phyloP scores from a whole-genome alignment of 1,284 basidiomycete genomes.

The Gomphus bonarii region DNA sequence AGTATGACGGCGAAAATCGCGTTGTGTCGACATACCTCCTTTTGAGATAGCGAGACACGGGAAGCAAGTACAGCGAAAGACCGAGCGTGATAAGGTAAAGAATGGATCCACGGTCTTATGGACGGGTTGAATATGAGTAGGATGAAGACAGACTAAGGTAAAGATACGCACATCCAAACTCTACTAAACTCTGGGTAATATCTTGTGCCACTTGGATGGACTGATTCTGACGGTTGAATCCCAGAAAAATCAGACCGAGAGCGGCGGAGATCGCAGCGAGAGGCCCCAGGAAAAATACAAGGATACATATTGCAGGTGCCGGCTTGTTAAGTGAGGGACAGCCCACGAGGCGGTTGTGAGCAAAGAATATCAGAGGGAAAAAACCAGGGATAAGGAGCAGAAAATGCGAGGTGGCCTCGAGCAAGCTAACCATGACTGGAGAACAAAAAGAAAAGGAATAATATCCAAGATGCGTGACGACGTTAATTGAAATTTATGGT shows the following conservation, averaged over 20 bases:
- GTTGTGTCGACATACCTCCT: neutral
- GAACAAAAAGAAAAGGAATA: neutral
- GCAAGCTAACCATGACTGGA: neutral
- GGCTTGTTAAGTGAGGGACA: neutral
- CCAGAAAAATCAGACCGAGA: neutral
- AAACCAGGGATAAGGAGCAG: slow-evolving; percentile 7
- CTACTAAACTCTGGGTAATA: slow-evolving; percentile 2
- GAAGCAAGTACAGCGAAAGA: neutral
- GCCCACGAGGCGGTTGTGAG: neutral
- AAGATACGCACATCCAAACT: slow-evolving; percentile 3
- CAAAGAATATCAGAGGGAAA: slow-evolving; percentile 9
- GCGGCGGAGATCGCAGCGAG: slow-evolving; percentile 3
- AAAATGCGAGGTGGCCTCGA: neutral
- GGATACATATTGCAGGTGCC: neutral
- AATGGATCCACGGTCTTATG: slow-evolving; percentile 1
- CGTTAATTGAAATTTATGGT: neutral
- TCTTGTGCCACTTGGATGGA: neutral
- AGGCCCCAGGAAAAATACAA: slow-evolving; percentile 9
- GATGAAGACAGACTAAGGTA: neutral
- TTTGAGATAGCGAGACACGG: neutral
- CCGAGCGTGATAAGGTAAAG: slow-evolving; percentile 1
- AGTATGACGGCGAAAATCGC: neutral
- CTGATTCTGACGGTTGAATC: neutral
- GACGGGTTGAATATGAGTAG: neutral
- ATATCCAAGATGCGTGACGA: neutral